These are phyloP conservation scores for Erodium maritimum DNA, from an alignment of 345 rosid species.

Conservation along the genomic window DNA sequence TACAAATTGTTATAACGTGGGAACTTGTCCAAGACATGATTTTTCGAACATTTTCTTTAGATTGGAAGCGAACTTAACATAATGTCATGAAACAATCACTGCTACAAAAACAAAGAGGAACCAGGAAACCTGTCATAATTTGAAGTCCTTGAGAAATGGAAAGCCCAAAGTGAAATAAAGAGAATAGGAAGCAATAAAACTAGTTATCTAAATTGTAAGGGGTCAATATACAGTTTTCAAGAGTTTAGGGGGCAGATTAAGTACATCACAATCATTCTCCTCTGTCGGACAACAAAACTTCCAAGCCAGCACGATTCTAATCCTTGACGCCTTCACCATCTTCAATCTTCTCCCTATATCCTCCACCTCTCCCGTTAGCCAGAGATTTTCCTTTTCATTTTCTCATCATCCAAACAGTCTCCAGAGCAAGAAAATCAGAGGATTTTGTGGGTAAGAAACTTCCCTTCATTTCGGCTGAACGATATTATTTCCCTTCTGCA, in stretches of 20 bases:
- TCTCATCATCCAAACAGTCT: neutral
- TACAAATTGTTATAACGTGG: too few relatives aligned
- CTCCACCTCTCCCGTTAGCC: neutral
- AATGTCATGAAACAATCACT: too few relatives aligned
- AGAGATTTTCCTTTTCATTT: neutral
- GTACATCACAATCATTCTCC: neutral
- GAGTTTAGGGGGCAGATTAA: neutral
- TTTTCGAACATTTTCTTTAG: too few relatives aligned
- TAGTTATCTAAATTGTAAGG: neutral
- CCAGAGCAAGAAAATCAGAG: neutral
- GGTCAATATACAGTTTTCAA: neutral
- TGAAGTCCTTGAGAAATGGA: too few relatives aligned
- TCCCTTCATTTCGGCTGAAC: neutral
- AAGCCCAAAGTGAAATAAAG: too few relatives aligned
- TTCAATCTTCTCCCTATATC: too few relatives aligned
- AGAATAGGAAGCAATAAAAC: too few relatives aligned
- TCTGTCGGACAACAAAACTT: neutral
- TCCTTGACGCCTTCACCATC: neutral
- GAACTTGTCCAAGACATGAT: too few relatives aligned
- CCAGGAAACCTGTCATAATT: too few relatives aligned
- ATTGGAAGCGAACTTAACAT: too few relatives aligned
- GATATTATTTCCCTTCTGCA: neutral
- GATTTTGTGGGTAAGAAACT: neutral
- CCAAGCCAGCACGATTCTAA: neutral
- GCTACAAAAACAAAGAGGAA: too few relatives aligned